phyloP scores from a whole-genome alignment of 1,139 yeast species.

The Hansenula sp. region DNA sequence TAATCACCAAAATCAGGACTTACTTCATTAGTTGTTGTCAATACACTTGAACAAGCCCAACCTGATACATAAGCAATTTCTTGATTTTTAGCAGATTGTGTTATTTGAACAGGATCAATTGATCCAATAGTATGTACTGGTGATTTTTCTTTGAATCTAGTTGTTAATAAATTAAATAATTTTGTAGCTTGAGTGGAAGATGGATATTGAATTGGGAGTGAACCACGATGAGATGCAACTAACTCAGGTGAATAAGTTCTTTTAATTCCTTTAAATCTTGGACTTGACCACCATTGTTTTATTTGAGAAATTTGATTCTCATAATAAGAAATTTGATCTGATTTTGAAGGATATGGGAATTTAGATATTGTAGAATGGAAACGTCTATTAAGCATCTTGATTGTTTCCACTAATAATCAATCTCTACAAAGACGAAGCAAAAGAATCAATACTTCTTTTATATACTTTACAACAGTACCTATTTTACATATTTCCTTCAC shows the following conservation, averaged over 20 bases:
- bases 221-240: slow-evolving; percentile 51
- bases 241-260: slow-evolving; percentile 51
- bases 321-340: slow-evolving; percentile 3
- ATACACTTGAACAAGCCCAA: slow-evolving; percentile 51
- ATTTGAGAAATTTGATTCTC: slow-evolving; percentile 25
- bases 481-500: too few species aligned
- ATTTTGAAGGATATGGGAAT: not conserved
- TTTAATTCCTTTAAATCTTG: slow-evolving; percentile 42
- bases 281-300: slow-evolving; percentile 47
- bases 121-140: slow-evolving; percentile 60
- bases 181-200: slow-evolving; percentile 54
- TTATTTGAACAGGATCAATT: slow-evolving; percentile 58
- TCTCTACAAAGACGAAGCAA: too few species aligned
- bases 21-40: slow-evolving; percentile 55
- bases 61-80: slow-evolving; percentile 59
- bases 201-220: slow-evolving; percentile 35
- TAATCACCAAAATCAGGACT: slow-evolving; percentile 62
- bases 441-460: not conserved
- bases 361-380: slow-evolving; percentile 1
- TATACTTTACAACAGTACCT: too few species aligned
- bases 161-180: slow-evolving; percentile 29
- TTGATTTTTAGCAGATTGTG: slow-evolving; percentile 45
- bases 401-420: not conserved
- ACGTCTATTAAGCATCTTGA: not conserved
- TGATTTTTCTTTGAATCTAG: slow-evolving; percentile 34